Conservation (phyloP, 2,329 filamentous ascomycete genomes). For the Neofusicoccum sp. region DNA sequence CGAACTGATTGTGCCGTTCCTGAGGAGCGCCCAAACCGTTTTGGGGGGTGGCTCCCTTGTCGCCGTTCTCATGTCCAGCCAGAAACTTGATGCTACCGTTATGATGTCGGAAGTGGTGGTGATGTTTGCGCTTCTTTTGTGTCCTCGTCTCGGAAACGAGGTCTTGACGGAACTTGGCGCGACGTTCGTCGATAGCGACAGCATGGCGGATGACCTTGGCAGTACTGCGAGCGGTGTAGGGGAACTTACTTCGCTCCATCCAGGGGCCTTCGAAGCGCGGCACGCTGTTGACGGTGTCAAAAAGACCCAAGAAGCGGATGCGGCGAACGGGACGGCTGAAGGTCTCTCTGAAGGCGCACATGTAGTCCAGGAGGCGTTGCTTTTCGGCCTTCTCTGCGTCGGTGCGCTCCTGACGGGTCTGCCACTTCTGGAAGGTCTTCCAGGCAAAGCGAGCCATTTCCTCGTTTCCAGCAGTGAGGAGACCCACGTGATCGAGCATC, state of each 20-base stretch:
- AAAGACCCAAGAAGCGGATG: constrained; percentile 74
- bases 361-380: constrained; percentile 67
- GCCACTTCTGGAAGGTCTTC: constrained; percentile 77
- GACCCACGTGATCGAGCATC: constrained; percentile 79
- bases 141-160: constrained; percentile 54
- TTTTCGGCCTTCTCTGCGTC: constrained; percentile 50
- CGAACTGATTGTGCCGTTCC: constrained; percentile 10
- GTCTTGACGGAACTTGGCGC: constrained; percentile 71
- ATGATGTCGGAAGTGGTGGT: constrained; percentile 24
- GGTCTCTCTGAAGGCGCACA: constrained; percentile 77
- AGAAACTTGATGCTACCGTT: not conserved
- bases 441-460: constrained; percentile 82
- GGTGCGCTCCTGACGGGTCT: constrained; percentile 52
- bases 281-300: constrained; percentile 80
- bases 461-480: constrained; percentile 78
- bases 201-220: constrained; percentile 65
- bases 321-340: constrained; percentile 73
- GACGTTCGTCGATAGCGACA: constrained; percentile 68
- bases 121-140: constrained; percentile 24
- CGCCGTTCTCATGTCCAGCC: constrained; percentile 6
- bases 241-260: constrained; percentile 78
- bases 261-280: constrained; percentile 71
- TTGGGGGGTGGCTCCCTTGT: not conserved
- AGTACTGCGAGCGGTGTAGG: constrained; percentile 59
- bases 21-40: not conserved